Percentiles rank a stretch among this genome's conserved stretches.
Conservation (phyloP, 768 basidiomycete species). For the Suillus plorans region DNA sequence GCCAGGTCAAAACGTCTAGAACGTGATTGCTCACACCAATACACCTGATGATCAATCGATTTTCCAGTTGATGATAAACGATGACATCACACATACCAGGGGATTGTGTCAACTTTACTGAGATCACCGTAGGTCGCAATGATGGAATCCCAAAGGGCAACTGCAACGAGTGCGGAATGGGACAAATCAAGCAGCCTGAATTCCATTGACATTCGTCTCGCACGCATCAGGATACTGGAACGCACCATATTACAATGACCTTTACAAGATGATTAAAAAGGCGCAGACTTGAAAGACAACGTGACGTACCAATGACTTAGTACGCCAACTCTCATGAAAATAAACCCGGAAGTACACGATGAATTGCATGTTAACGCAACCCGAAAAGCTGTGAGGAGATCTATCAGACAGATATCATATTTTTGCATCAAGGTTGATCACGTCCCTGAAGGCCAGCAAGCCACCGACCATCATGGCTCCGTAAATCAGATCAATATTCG, state of each 20-base stretch:
- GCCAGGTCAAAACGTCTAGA: neutral
- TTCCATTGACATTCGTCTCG: neutral
- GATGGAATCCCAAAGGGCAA: constrained; percentile 25
- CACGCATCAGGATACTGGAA: neutral
- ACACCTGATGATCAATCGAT: constrained; percentile 15
- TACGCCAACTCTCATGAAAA: constrained; percentile 17
- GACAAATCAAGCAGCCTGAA: constrained; percentile 23
- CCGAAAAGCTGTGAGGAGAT: constrained; percentile 21
- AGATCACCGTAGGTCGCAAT: constrained; percentile 21
- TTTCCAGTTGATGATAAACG: neutral
- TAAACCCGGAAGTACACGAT: constrained; percentile 23
- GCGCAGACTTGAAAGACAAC: neutral
- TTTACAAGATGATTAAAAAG: constrained; percentile 1
- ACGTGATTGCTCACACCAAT: constrained; percentile 18
- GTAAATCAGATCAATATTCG: constrained; percentile 14
- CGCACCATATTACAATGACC: constrained; percentile 24
- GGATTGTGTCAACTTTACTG: constrained; percentile 12
- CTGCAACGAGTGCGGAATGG: constrained; percentile 22
- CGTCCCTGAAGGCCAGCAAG: constrained; percentile 21
- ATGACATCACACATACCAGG: constrained; percentile 18
- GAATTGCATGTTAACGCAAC: constrained; percentile 27
- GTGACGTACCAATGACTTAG: constrained; percentile 18
- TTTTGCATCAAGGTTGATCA: neutral
- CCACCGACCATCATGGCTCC: constrained; percentile 24
- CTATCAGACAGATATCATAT: neutral